Conservation (phyloP, 768 basidiomycete species). For the Suillus paluster region DNA sequence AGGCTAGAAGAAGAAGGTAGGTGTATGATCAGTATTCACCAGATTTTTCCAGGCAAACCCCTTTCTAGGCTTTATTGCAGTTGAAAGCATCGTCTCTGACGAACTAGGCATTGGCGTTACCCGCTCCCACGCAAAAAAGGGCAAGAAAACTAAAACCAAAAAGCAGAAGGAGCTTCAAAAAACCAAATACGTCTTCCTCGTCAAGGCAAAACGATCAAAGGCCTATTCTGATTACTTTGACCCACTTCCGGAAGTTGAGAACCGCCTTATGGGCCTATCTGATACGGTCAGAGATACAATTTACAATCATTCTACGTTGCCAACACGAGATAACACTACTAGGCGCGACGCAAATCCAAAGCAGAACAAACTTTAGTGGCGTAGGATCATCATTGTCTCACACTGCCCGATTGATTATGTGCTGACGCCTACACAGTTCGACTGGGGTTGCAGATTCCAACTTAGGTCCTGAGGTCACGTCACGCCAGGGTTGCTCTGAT, state of each 20-base stretch:
- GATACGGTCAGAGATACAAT: slow-evolving; percentile 50
- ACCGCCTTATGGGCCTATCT: slow-evolving; percentile 60
- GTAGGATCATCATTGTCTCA: slow-evolving; percentile 7
- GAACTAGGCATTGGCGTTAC: slow-evolving; percentile 50
- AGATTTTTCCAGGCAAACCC: neutral
- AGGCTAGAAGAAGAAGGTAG: slow-evolving; percentile 74
- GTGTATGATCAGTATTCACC: neutral
- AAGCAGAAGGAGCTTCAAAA: slow-evolving; percentile 59
- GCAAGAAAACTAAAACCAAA: slow-evolving; percentile 46
- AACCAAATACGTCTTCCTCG: slow-evolving; percentile 61
- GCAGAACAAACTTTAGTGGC: slow-evolving; percentile 2
- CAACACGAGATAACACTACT: neutral
- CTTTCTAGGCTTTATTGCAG: slow-evolving; percentile 60
- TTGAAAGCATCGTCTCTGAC: slow-evolving; percentile 51
- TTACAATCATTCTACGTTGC: neutral
- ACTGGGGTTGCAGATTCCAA: neutral
- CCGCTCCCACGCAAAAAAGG: slow-evolving; percentile 41
- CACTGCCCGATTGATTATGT: neutral
- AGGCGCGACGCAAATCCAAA: neutral
- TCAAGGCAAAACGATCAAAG: slow-evolving; percentile 43
- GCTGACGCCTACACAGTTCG: slow-evolving; percentile 1
- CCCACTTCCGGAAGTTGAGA: slow-evolving; percentile 62
- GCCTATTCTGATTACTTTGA: slow-evolving; percentile 74
- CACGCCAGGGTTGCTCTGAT: slow-evolving; percentile 12
- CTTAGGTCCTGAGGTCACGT: neutral